A percentile compares a stretch with the other conserved stretches of the same genome.
These are phyloP conservation scores for Termitomyces sp. DNA, from an alignment of 768 basidiomycete species.

Conservation along the genomic window DNA sequence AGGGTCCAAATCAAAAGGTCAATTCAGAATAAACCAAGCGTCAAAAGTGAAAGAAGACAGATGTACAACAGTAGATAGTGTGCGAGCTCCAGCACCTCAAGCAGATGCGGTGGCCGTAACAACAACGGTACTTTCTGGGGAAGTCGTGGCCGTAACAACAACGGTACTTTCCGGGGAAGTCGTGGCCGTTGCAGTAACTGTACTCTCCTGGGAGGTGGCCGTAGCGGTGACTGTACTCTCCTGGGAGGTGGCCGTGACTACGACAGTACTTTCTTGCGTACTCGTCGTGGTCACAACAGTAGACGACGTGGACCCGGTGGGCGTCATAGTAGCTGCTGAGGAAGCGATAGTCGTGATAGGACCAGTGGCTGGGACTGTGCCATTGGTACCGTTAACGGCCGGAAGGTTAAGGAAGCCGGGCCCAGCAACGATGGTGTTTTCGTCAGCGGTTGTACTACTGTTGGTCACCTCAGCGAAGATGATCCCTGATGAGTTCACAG, in stretches of 20 bases:
- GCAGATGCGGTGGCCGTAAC: conserved; percentile 3
- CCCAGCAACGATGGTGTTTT: conserved; percentile 10
- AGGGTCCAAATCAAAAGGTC: background rate
- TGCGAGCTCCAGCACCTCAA: background rate
- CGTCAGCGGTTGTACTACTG: conserved; percentile 1
- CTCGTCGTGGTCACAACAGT: background rate
- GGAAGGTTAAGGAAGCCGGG: conserved; percentile 9
- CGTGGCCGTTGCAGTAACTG: background rate
- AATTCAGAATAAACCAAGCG: background rate
- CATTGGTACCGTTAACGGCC: conserved; percentile 1
- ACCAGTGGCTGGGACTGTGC: background rate
- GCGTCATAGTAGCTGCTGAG: background rate
- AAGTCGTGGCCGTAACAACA: background rate
- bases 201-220: background rate
- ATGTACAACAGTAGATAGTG: background rate
- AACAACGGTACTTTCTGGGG: background rate
- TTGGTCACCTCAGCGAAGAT: conserved; percentile 10
- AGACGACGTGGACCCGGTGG: background rate
- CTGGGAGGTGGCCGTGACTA: background rate
- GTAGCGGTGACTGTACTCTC: background rate
- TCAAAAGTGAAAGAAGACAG: background rate
- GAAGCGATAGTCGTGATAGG: conserved; percentile 2
- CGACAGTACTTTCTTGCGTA: background rate
- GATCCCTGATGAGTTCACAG: conserved; percentile 8
- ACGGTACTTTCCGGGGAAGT: background rate